These are phyloP conservation scores for Melaleuca quinquenervia DNA, from an alignment of 345 rosid species.

Conservation along the genomic window DNA sequence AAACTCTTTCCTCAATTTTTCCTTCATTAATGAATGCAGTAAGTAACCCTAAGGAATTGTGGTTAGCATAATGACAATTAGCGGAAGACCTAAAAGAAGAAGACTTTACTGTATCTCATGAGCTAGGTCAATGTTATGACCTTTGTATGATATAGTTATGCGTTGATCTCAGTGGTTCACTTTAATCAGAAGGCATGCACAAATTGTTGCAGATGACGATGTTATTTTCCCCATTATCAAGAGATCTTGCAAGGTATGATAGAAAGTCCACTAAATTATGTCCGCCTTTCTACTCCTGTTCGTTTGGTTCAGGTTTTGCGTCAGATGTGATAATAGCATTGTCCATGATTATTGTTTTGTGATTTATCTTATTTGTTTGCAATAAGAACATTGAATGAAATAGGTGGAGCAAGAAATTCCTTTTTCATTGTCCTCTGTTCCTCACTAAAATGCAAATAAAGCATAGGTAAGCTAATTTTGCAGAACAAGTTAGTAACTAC, in stretches of 20 bases:
- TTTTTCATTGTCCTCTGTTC: neutral
- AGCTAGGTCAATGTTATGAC: no score
- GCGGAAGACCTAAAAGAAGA: neutral
- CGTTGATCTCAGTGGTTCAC: conserved; percentile 13
- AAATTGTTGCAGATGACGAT: conserved; percentile 5
- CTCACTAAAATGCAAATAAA: neutral
- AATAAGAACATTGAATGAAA: neutral
- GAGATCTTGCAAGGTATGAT: conserved; percentile 12
- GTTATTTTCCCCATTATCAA: conserved; percentile 5
- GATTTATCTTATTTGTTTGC: neutral
- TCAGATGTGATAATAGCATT: neutral
- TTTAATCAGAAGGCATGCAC: conserved; percentile 13
- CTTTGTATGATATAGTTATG: neutral
- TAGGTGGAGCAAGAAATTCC: neutral
- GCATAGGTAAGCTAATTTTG: neutral
- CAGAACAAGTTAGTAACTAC: neutral
- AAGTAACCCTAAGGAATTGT: neutral
- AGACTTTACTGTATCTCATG: neutral
- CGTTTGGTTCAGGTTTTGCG: neutral
- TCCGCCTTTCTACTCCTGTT: neutral
- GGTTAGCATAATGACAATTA: neutral
- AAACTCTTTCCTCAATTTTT: neutral
- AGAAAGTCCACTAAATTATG: neutral
- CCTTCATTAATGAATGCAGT: neutral
- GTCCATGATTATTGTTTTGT: neutral